phyloP scores from a whole-genome alignment of 2,329 filamentous ascomycete species.

The Xylaria polymorpha region DNA sequence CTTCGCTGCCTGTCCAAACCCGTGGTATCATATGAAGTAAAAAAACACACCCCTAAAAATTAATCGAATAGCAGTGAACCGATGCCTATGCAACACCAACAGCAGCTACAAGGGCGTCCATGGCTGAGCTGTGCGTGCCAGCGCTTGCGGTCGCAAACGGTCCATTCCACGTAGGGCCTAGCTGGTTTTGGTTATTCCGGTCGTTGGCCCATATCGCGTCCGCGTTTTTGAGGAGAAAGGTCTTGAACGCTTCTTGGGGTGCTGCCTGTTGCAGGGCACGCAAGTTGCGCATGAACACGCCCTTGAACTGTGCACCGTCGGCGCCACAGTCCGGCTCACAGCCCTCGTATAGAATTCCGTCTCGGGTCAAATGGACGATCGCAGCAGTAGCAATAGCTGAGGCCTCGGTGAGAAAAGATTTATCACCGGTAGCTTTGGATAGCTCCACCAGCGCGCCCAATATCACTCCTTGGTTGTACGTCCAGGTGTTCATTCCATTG shows the following conservation, averaged over 20 bases:
- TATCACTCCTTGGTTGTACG: conserved; percentile 69
- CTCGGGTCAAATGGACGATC: conserved; percentile 56
- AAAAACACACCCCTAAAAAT: background rate
- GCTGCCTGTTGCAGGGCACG: conserved; percentile 63
- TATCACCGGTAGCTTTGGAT: conserved; percentile 56
- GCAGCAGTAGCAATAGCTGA: conserved; percentile 62
- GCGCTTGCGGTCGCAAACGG: conserved; percentile 47
- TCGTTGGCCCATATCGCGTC: conserved; percentile 51
- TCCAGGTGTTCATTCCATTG: conserved; percentile 60
- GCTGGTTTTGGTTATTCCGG: conserved; percentile 46
- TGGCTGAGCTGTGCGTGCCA: conserved; percentile 48
- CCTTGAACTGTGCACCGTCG: conserved; percentile 75
- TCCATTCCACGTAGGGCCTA: conserved; percentile 49
- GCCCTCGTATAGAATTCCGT: conserved; percentile 64
- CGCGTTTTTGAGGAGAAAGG: conserved; percentile 52
- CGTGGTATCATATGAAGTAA: conserved; percentile 35
- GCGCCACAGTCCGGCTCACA: conserved; percentile 64
- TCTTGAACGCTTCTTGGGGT: conserved; percentile 58
- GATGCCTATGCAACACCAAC: conserved; percentile 43
- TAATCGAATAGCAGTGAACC: conserved; percentile 16
- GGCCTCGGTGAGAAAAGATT: conserved; percentile 56
- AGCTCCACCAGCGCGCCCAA: conserved; percentile 65
- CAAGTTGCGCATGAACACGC: conserved; percentile 74
- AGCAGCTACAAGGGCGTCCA: conserved; percentile 48
- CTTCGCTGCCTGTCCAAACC: conserved; percentile 6